These are phyloP conservation scores for Lasiodiplodia citricola DNA, from an alignment of 2,329 filamentous ascomycete species.

Conservation along the genomic window DNA sequence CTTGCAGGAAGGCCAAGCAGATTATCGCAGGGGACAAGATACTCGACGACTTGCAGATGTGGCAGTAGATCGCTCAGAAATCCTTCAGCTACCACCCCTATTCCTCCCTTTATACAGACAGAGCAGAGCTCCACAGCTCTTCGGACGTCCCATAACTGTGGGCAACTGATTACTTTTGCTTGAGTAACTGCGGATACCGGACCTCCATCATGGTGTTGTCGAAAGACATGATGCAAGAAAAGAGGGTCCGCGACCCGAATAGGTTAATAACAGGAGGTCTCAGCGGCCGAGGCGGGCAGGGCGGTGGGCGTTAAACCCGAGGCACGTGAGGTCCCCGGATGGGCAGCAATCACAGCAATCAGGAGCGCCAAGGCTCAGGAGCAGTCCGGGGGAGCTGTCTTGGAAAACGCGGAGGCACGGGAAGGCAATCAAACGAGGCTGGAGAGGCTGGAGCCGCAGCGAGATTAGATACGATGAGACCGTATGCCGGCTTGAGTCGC, in stretches of 20 bases:
- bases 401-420: slow-evolving; percentile 16
- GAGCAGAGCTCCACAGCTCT: slow-evolving; percentile 6
- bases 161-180: slow-evolving; percentile 13
- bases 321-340: neutral
- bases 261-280: neutral
- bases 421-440: slow-evolving; percentile 19
- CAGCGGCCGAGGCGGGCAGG: slow-evolving; percentile 1
- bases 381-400: slow-evolving; percentile 9
- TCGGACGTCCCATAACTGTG: neutral
- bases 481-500: slow-evolving; percentile 22
- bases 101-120: slow-evolving; percentile 6
- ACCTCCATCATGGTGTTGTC: slow-evolving; percentile 5
- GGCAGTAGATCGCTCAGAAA: slow-evolving; percentile 1
- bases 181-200: slow-evolving; percentile 8
- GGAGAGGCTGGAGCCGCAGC: slow-evolving; percentile 11
- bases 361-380: slow-evolving; percentile 10
- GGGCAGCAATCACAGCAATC: neutral
- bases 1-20: slow-evolving; percentile 3
- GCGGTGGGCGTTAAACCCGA: slow-evolving; percentile 3
- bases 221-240: slow-evolving; percentile 26
- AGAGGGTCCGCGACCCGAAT: slow-evolving; percentile 14
- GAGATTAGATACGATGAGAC: slow-evolving; percentile 27
- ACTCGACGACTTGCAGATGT: neutral
- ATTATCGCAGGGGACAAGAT: slow-evolving; percentile 14
- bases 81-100: neutral